Conservation (phyloP, 306 rosid genomes). For the Begonia loranthoides region DNA sequence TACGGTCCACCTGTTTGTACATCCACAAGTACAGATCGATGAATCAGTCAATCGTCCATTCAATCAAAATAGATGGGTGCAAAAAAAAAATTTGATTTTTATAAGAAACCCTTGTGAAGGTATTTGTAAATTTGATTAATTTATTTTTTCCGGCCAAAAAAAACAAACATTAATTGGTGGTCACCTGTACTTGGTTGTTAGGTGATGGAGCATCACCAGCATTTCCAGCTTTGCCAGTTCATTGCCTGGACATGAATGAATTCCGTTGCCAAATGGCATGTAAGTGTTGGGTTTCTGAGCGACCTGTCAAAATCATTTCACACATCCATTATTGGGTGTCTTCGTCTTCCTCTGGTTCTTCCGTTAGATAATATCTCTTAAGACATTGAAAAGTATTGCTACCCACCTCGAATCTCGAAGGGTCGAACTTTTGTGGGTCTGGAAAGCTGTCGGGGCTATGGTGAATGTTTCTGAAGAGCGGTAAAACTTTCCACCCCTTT, state of each 20-base stretch:
- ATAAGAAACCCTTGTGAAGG: no score
- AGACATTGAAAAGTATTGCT: conserved; percentile 9
- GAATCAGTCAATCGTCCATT: no score
- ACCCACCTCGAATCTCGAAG: conserved; percentile 58
- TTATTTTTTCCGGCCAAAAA: no score
- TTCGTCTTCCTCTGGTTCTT: no score
- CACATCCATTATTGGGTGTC: neutral
- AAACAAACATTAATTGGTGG: no score
- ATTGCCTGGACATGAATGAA: conserved; percentile 50
- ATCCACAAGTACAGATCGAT: no score
- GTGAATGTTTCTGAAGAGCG: conserved; percentile 50
- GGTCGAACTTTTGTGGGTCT: conserved; percentile 46
- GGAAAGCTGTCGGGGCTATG: conserved; percentile 40
- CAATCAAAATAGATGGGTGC: no score
- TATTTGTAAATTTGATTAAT: no score
- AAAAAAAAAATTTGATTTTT: no score
- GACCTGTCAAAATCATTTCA: conserved; percentile 20
- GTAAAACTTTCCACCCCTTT: conserved; percentile 57
- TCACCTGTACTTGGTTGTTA: conserved; percentile 53
- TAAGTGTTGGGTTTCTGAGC: conserved; percentile 51
- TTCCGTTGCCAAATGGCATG: conserved; percentile 60
- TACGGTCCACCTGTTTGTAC: conserved; percentile 31
- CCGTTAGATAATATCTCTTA: no score
- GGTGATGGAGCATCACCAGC: conserved; percentile 41
- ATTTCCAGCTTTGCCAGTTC: conserved; percentile 54